phyloP scores from a whole-genome alignment of 1,139 yeast species.

The Yamadazyma oceani region DNA sequence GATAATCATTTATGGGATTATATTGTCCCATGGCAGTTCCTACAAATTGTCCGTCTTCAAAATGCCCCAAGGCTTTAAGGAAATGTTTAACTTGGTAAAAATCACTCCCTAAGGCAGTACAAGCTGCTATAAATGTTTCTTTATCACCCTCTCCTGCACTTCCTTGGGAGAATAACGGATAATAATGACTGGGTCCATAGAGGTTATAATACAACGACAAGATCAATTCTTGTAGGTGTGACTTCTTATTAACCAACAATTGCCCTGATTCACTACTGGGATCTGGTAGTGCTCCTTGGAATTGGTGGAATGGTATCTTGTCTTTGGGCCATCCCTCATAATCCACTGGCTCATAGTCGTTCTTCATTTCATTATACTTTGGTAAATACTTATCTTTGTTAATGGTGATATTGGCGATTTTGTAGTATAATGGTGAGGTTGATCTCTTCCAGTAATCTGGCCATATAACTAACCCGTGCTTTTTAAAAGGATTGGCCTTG shows the following conservation, averaged over 20 bases:
- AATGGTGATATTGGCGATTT: conserved; percentile 35
- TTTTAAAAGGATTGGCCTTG: conserved; percentile 27
- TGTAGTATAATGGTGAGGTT: conserved; percentile 42
- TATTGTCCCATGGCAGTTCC: conserved; percentile 78
- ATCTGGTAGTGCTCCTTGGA: conserved; percentile 73
- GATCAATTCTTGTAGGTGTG: conserved; percentile 64
- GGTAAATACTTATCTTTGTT: conserved; percentile 29
- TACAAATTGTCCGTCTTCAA: conserved; percentile 42
- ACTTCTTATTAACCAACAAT: conserved; percentile 62
- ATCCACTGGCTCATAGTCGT: conserved; percentile 15
- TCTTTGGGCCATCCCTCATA: conserved; percentile 13
- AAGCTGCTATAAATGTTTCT: conserved; percentile 83
- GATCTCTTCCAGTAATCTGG: conserved; percentile 51
- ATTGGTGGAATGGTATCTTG: conserved; percentile 62
- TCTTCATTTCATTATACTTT: conserved; percentile 29
- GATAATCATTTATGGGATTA: conserved; percentile 62
- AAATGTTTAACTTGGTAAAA: conserved; percentile 70
- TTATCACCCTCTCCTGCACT: conserved; percentile 90
- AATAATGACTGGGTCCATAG: conserved; percentile 75
- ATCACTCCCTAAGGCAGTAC: conserved; percentile 57
- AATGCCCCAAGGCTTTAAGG: conserved; percentile 54
- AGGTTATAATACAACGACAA: conserved; percentile 75
- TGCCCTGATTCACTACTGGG: conserved; percentile 86
- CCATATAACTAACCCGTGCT: conserved; percentile 44
- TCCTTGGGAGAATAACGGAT: conserved; percentile 84